These are phyloP conservation scores for Crithidia acanthocephali DNA, from an alignment of 208 protist species.

Conservation along the genomic window DNA sequence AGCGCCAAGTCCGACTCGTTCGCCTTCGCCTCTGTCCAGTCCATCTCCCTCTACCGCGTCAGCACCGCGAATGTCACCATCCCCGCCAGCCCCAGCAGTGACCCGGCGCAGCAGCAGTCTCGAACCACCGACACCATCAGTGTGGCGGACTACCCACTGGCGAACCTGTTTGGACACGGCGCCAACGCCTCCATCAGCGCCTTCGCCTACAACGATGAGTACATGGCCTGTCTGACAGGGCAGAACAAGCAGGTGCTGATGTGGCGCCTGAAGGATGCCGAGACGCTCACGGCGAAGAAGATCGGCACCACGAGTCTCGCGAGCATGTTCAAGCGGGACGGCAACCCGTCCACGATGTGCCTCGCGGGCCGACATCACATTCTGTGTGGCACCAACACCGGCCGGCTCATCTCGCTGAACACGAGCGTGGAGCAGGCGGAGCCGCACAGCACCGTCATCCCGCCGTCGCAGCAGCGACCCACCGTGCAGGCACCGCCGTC, in stretches of 20 bases:
- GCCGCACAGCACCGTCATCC: slow-evolving; percentile 43
- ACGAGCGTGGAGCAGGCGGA: slow-evolving; percentile 61
- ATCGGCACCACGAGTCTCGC: slow-evolving; percentile 34
- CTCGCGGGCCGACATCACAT: slow-evolving; percentile 84
- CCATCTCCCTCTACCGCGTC: slow-evolving; percentile 65
- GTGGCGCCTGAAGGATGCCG: slow-evolving; percentile 60
- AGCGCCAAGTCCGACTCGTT: slow-evolving; percentile 57
- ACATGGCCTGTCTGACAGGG: slow-evolving; percentile 64
- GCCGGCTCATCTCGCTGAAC: slow-evolving; percentile 80
- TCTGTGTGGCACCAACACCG: slow-evolving; percentile 74
- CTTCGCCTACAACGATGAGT: slow-evolving; percentile 88
- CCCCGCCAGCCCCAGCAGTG: slow-evolving; percentile 26
- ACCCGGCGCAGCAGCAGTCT: slow-evolving; percentile 21
- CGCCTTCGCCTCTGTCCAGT: slow-evolving; percentile 59
- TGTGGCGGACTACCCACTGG: slow-evolving; percentile 55
- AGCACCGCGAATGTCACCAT: slow-evolving; percentile 30
- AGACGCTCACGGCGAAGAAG: slow-evolving; percentile 56
- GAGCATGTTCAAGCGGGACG: slow-evolving; percentile 61
- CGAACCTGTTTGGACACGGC: slow-evolving; percentile 58
- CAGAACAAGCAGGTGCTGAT: slow-evolving; percentile 49
- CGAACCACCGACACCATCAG: slow-evolving; percentile 24
- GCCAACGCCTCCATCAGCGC: slow-evolving; percentile 49
- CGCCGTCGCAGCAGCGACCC: slow-evolving; percentile 31
- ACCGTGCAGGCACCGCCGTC: slow-evolving; percentile 19
- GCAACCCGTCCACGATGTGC: slow-evolving; percentile 68